Evolutionary conservation across 2,329 filamentous ascomycete genomes (phyloP), one percentile per base, ranked within the genome.

Genomic region (Akanthomyces uredinophilus): DNA sequence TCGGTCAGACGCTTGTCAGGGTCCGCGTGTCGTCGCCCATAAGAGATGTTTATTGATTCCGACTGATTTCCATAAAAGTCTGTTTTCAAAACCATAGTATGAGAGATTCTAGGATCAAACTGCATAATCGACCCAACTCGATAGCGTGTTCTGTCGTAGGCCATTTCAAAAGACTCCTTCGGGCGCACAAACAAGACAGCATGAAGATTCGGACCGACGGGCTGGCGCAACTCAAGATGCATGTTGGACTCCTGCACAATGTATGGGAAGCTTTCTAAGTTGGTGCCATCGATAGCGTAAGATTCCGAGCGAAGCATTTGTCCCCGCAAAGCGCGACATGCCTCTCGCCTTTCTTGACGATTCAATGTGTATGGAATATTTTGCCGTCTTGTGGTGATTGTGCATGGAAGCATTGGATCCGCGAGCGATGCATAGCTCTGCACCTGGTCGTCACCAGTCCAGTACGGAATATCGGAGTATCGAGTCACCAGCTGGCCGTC

Each of bases 51-150:
- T n/a, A 63, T 20, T 8, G 56, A 39, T 5, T 29, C 51, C 16
- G 56, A 20, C 13, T 46, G 24, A n/a, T 65, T 65, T 27, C 63
- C 63, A 50, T 56, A 65, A 39, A 43, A 60, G 49, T 65, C 61
- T n/a, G 61, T 57, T 49, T 65, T 39, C 51, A 65, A 53, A 22
- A 49, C 47, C n/a, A 65, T 47, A 4, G 61, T 56, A 47, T 65
- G 63, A 7, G 52, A 46, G 29, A 61, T 47, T 27, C 59, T 20
- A 1, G 59, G 59, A 29, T 61, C 59, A 41, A 60, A 61, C 27
- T 53, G 29, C 41, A 43, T 44, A 24, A 13, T 18, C 14, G 49
- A 24, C 24, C 58, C 58, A 6, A n/a, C 20, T 10, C 39, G 24
- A 54, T 54, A 61, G 14, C 14, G 24, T 29, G 20, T 49, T 49